Base-by-base conservation (phyloP, 2,329 filamentous ascomycete species). In the Pestalotiopsis sp. region DNA sequence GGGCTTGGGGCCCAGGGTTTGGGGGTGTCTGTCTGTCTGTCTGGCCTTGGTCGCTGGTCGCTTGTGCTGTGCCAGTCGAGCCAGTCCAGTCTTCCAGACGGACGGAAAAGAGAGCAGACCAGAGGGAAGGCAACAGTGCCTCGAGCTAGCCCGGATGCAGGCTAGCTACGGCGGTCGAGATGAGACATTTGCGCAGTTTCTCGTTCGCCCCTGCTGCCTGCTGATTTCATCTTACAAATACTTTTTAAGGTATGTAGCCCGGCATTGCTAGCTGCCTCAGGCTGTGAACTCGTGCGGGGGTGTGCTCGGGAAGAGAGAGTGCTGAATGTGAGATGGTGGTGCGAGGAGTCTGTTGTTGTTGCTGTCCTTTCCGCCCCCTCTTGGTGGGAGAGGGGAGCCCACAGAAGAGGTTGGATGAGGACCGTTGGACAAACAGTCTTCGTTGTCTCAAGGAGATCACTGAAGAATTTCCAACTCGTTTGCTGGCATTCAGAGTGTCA, bases 111-210 rank as follows among this genome's bases (percentile, higher is more conserved):
- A 20, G 41, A 56, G 27, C n/a, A 41, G 20, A 62, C 17, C 39
- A 20, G 4, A 39, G 23, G n/a, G 27, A 20, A 49, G 62, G 31
- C 31, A 36, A 45, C 36, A n/a, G 41, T 23, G 62, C 20, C 23
- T 20, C 62, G 41, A 64, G 45, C 63, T 58, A 66, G 27, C 25
- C 63, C 63, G 20, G 23, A 27, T 58, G 27, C 25, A 31, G 14
- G 36, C 12, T 60, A 52, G 64, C n/a, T 66, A 66, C 64, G 64
- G 52, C 64, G 64, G 64, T 49, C 64, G 64, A 66, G 56, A 14
- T 66, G 64, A 59, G 64, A 66, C 64, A 66, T 41, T 25, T 59
- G 64, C 56, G 64, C 64, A 66, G n/a, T 57, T 66, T 66, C 38
- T 64, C 12, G 61, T 52, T 14, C 61, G 36, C 38, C 61, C 59